Percentiles rank a stretch among this genome's conserved stretches.
Evolutionary conservation across 768 basidiomycete genomes (phyloP).

Genomic region (Psilocybe cyanescens): DNA sequence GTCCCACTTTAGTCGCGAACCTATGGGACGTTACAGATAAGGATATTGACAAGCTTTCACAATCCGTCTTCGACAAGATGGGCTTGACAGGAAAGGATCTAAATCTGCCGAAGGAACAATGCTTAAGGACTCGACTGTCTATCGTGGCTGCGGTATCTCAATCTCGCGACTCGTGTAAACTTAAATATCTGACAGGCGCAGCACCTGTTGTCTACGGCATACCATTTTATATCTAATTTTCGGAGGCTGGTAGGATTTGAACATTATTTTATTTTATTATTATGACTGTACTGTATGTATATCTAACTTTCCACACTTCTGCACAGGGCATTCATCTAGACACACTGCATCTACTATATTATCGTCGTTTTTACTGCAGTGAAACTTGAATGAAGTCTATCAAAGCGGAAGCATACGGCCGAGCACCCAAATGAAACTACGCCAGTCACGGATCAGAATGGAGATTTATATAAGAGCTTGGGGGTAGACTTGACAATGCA

Average conservation of each 20-base stretch:
- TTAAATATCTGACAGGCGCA: slow-evolving; percentile 93
- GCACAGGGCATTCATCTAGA: background rate
- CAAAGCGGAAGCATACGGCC: too few relatives aligned
- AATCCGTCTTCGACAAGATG: slow-evolving; percentile 79
- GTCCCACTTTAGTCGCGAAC: slow-evolving; percentile 92
- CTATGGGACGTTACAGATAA: slow-evolving; percentile 99
- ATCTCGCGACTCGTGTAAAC: slow-evolving; percentile 81
- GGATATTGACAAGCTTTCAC: slow-evolving; percentile 93
- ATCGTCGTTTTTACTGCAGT: too few relatives aligned
- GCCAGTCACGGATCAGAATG: too few relatives aligned
- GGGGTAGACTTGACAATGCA: too few relatives aligned
- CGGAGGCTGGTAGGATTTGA: slow-evolving; percentile 2
- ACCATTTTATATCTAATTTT: slow-evolving; percentile 73
- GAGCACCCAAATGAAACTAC: too few relatives aligned
- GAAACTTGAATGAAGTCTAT: too few relatives aligned
- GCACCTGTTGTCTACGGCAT: slow-evolving; percentile 96
- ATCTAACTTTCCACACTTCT: background rate
- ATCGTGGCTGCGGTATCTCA: slow-evolving; percentile 78
- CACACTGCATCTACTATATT: too few relatives aligned
- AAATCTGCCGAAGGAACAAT: slow-evolving; percentile 21
- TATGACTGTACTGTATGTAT: background rate
- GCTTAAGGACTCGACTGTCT: slow-evolving; percentile 36
- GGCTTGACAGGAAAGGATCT: slow-evolving; percentile 45
- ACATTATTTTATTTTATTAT: background rate
- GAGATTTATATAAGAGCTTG: too few relatives aligned